Evolutionary conservation across 495 filamentous ascomycete genomes (phyloP).

Genomic region (Darksidea phi): DNA sequence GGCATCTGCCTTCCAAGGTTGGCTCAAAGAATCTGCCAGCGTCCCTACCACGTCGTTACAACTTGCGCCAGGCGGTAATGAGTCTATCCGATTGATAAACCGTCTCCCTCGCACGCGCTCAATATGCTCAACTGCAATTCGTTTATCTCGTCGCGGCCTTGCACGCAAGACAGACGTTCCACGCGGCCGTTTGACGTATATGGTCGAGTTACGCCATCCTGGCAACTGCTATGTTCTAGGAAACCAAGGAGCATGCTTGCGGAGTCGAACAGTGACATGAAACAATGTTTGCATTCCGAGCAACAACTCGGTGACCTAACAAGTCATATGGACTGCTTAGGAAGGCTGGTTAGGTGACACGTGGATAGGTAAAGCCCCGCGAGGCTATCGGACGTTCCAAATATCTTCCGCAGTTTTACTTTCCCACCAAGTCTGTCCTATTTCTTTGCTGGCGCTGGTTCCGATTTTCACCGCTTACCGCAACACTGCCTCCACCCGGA

Average conservation of each 20-base stretch:
- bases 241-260: background rate
- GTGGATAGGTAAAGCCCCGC: slow-evolving; percentile 18
- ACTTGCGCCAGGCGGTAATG: too few relatives aligned
- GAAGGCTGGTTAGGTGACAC: slow-evolving; percentile 15
- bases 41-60: too few relatives aligned
- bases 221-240: background rate
- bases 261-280: slow-evolving; percentile 1
- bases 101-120: background rate
- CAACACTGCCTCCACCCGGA: too few relatives aligned
- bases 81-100: too few relatives aligned
- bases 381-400: too few relatives aligned
- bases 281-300: slow-evolving; percentile 21
- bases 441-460: too few relatives aligned
- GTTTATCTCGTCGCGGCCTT: background rate
- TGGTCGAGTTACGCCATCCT: background rate
- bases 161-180: background rate
- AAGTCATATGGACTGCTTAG: slow-evolving; percentile 8
- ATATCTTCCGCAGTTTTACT: too few relatives aligned
- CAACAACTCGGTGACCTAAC: slow-evolving; percentile 2
- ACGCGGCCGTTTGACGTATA: background rate
- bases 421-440: too few relatives aligned
- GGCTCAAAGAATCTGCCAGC: too few relatives aligned
- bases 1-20: too few relatives aligned
- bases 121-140: background rate
- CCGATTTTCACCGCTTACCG: too few relatives aligned